Evolutionary conservation across 2,329 filamentous ascomycete genomes (phyloP), one percentile per base, ranked within the genome.

Genomic region (Aureobasidium leucospermi): DNA sequence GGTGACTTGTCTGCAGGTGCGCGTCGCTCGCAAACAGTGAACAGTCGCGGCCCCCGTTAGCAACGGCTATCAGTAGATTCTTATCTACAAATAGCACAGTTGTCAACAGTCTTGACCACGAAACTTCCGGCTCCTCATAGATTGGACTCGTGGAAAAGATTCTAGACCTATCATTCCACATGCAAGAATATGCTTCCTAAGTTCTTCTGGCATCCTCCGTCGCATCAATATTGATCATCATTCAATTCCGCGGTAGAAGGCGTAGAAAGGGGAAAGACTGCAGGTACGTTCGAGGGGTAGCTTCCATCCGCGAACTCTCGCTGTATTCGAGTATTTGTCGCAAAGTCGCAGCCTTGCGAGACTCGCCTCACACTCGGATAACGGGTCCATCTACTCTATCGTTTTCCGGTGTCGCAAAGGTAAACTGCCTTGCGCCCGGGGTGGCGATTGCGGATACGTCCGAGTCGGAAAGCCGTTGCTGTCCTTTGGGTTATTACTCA

Each of bases 31-130:
- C 29, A 2, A n/a, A 45, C 8, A 5, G 42, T 45, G 13, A 29
- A 23, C 29, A 43, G 13, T 41, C 41, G 41, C 42, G 19, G 28
- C 7, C 13, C n/a, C 52, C 52, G 52, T 56, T 56, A n/a, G 16
- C 52, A 46, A 56, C 52, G 52, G 39, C 16, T 36, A n/a, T 55
- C 51, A 43, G 51, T 43, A 34, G 51, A 32, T 55, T 55, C 51
- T 43, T 43, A 43, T 56, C 52, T 38, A 8, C 29, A 46, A 46
- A 56, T 56, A 55, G 38, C 39, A 56, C 52, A 11, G 41, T 56
- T 56, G 41, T n/a, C 31, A 56, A 56, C 29, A 32, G 28, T 34
- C 39, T 15, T 32, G 39, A 55, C 51, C 39, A 55, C 38, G 51
- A 55, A 11, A 23, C 51, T 55, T 55, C n/a, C 51, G 51, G 51